Percentiles rank a stretch among this genome's conserved stretches.
These are phyloP conservation scores for Ambrosia artemisiifolia DNA, from an alignment of 129 eudicot species.

Conservation along the genomic window DNA sequence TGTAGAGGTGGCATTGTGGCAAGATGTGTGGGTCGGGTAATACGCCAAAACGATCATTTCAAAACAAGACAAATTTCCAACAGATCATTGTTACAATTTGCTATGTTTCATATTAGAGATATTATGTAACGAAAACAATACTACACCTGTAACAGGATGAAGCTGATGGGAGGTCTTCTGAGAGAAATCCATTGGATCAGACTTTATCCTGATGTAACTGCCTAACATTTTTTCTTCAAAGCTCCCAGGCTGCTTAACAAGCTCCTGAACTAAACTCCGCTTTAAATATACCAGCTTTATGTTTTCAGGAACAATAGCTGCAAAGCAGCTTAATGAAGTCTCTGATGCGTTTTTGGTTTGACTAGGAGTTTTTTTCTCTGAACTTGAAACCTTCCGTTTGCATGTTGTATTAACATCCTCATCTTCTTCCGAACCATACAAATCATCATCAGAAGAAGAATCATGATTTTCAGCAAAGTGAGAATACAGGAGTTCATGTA, in stretches of 20 bases:
- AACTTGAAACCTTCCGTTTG: constrained; percentile 28
- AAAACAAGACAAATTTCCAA: not conserved
- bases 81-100: too few species aligned
- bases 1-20: not conserved
- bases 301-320: constrained; percentile 66
- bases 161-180: constrained; percentile 73
- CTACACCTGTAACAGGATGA: constrained; percentile 73
- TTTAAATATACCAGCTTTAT: constrained; percentile 71
- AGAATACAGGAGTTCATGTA: constrained; percentile 51
- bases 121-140: not conserved
- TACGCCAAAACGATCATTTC: not conserved
- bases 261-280: constrained; percentile 68
- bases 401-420: constrained; percentile 12
- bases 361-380: constrained; percentile 23
- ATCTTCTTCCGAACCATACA: constrained; percentile 43
- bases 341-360: constrained; percentile 37
- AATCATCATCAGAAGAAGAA: constrained; percentile 58
- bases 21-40: not conserved
- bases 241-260: constrained; percentile 54
- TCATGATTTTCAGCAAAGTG: constrained; percentile 77
- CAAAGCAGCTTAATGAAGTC: constrained; percentile 55
- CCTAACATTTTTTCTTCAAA: constrained; percentile 68
- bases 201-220: constrained; percentile 82
- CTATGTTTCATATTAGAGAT: too few species aligned
- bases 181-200: constrained; percentile 68